phyloP scores from a whole-genome alignment of 768 basidiomycete genomes.

The Boletellus emodensis region DNA sequence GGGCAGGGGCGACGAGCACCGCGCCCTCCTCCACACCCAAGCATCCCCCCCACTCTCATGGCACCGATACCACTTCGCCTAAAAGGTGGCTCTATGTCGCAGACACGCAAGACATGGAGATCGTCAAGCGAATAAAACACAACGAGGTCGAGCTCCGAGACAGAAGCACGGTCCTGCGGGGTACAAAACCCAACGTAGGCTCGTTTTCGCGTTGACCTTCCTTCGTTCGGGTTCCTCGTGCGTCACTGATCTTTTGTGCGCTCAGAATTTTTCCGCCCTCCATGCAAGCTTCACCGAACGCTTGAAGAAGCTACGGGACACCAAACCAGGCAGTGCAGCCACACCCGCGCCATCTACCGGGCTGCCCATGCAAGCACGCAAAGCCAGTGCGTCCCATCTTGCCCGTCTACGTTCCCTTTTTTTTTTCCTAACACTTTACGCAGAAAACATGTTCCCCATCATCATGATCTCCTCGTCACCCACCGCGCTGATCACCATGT shows the following conservation, averaged over 20 bases:
- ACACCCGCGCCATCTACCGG: conserved; percentile 37
- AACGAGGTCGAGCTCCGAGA: conserved; percentile 80
- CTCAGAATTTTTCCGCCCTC: conserved; percentile 77
- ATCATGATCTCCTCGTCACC: conserved; percentile 95
- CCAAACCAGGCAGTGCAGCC: conserved; percentile 47
- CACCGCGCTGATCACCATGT: conserved; percentile 94
- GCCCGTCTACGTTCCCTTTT: fast-evolving
- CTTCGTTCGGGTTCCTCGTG: not conserved
- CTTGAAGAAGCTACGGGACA: conserved; percentile 72
- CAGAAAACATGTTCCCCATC: conserved; percentile 83
- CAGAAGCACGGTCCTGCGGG: conserved; percentile 78
- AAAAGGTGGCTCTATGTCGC: conserved; percentile 76
- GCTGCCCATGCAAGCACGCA: conserved; percentile 49
- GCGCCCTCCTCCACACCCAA: conserved; percentile 23
- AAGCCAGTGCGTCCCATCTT: conserved; percentile 52
- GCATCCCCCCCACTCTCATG: conserved; percentile 17
- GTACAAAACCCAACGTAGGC: conserved; percentile 78
- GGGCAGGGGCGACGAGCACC: conserved; percentile 10
- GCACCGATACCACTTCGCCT: conserved; percentile 38
- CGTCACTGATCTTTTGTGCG: not conserved
- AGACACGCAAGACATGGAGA: conserved; percentile 72
- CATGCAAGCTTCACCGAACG: conserved; percentile 66
- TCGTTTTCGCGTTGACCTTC: not conserved
- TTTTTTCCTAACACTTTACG: too few relatives aligned
- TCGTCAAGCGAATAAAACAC: conserved; percentile 77